A percentile compares a stretch with the other conserved stretches of the same genome.
phyloP scores from a whole-genome alignment of 176 grass and related monocot species.

The Raddia distichophylla region DNA sequence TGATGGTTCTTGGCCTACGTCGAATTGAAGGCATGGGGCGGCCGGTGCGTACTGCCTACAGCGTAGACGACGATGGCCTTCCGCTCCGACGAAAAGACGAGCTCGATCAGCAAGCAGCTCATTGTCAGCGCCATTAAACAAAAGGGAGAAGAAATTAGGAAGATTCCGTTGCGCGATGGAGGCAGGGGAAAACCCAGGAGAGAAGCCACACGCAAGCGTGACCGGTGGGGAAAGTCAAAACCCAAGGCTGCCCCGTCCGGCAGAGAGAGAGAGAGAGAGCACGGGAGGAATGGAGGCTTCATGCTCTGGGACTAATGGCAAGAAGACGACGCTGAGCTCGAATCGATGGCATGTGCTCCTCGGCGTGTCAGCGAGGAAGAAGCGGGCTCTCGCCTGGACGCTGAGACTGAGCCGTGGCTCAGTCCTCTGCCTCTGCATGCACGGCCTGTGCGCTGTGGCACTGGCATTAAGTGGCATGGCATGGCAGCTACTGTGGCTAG shows the following conservation, averaged over 20 bases:
- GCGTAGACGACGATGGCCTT: background rate
- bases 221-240: background rate
- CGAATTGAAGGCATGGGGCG: background rate
- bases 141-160: background rate
- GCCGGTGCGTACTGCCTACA: background rate
- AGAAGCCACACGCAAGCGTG: background rate
- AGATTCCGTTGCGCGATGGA: slow-evolving; percentile 16
- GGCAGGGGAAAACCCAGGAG: slow-evolving; percentile 11
- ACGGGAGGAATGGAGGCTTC: background rate
- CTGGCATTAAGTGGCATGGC: too few relatives aligned
- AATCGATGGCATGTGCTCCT: background rate
- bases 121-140: background rate
- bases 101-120: too few relatives aligned
- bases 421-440: background rate
- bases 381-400: background rate
- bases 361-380: slow-evolving; percentile 7
- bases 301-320: background rate
- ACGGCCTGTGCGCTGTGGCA: background rate
- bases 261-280: background rate
- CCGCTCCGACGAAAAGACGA: slow-evolving; percentile 4
- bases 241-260: background rate
- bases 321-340: background rate
- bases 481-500: background rate
- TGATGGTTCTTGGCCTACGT: background rate
- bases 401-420: background rate